phyloP scores from a whole-genome alignment of 306 rosid species.

The Corylus americana region DNA sequence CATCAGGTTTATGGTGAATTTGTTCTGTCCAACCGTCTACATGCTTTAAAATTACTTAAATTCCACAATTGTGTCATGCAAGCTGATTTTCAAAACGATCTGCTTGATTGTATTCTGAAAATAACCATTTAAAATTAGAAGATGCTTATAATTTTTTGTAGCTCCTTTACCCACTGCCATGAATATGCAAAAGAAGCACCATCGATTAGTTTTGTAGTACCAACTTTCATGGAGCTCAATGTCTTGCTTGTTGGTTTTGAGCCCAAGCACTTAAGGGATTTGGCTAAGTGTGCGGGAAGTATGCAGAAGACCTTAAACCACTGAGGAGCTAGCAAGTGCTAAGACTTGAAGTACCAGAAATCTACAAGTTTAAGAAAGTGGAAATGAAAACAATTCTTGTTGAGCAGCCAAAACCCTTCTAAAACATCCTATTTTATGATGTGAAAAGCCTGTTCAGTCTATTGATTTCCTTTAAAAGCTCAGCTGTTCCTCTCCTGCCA shows the following conservation, averaged over 20 bases:
- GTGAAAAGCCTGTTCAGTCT: not conserved
- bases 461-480: not conserved
- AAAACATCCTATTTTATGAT: not conserved
- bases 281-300: not conserved
- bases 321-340: not conserved
- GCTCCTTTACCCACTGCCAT: not conserved
- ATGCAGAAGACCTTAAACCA: not conserved
- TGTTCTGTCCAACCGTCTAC: conserved; percentile 5
- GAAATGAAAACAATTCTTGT: not conserved
- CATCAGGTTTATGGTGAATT: conserved; percentile 11
- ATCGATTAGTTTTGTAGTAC: not conserved
- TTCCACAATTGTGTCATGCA: not conserved
- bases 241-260: not conserved
- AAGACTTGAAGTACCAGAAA: not conserved
- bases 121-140: too few relatives aligned
- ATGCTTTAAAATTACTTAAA: not conserved
- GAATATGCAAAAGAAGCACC: not conserved
- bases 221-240: not conserved
- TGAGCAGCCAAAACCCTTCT: not conserved
- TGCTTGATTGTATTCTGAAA: too few relatives aligned
- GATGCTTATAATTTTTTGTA: not conserved
- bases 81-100: not conserved
- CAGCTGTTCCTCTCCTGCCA: not conserved
- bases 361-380: not conserved
- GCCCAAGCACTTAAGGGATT: not conserved